phyloP scores from a whole-genome alignment of 2,329 filamentous ascomycete species.

The Fusarium fracticaudum region DNA sequence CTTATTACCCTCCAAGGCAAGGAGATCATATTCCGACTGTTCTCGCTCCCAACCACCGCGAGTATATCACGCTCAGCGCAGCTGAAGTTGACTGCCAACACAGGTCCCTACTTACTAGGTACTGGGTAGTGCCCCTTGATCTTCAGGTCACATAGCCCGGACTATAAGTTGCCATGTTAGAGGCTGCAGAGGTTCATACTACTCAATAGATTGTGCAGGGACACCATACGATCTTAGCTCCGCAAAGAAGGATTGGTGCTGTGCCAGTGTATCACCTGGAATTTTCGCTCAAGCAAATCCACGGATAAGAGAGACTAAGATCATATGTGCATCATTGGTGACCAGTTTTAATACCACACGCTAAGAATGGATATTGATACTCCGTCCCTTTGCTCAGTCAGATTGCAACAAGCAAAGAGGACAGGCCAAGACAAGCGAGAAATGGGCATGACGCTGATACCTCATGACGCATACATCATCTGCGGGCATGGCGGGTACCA shows the following conservation, averaged over 20 bases:
- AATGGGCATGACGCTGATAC: conserved; percentile 29
- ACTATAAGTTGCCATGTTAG: conserved; percentile 12
- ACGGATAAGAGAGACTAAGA: conserved; percentile 12
- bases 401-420: conserved; percentile 10
- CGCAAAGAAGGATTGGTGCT: conserved; percentile 19
- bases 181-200: conserved; percentile 1
- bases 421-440: conserved; percentile 13
- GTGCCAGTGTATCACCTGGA: conserved; percentile 36
- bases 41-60: conserved; percentile 1
- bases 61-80: background rate
- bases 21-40: conserved; percentile 20
- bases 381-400: background rate
- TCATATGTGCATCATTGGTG: conserved; percentile 35
- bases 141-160: background rate
- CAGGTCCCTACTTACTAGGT: background rate
- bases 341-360: conserved; percentile 3
- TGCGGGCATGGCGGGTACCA: conserved; percentile 42
- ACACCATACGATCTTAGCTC: conserved; percentile 31
- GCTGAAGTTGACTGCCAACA: conserved; percentile 6
- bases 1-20: conserved; percentile 3
- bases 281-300: conserved; percentile 14
- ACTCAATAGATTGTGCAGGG: conserved; percentile 30
- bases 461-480: conserved; percentile 39
- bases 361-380: background rate
- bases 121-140: background rate